Conservation (phyloP, 2,329 filamentous ascomycete species). For the Fusarium pininemorale region DNA sequence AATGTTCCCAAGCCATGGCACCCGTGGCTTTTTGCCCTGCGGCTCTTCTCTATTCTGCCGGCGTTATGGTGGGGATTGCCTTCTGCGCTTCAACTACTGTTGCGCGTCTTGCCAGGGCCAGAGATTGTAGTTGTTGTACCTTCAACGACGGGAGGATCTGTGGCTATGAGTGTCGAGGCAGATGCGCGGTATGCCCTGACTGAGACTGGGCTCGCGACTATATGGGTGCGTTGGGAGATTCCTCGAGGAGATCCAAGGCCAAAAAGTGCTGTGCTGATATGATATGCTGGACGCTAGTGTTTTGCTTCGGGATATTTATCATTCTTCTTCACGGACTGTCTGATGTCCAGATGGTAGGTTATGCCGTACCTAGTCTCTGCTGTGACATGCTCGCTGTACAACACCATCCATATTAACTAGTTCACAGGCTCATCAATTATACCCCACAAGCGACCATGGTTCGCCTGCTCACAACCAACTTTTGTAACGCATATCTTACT, state of each 20-base stretch:
- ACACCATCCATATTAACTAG: slow-evolving; percentile 16
- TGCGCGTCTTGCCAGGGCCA: slow-evolving; percentile 63
- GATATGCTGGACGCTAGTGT: slow-evolving; percentile 60
- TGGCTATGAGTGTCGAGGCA: slow-evolving; percentile 31
- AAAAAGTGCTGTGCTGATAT: slow-evolving; percentile 11
- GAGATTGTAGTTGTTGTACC: slow-evolving; percentile 42
- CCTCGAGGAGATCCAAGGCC: neutral
- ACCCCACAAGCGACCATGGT: slow-evolving; percentile 83
- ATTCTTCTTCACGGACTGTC: slow-evolving; percentile 85
- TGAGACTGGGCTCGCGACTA: slow-evolving; percentile 75
- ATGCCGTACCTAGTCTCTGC: neutral
- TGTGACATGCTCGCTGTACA: neutral
- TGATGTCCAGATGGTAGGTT: slow-evolving; percentile 81
- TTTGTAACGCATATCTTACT: slow-evolving; percentile 78
- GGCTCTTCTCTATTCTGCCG: slow-evolving; percentile 76
- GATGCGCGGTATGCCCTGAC: slow-evolving; percentile 59
- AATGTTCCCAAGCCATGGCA: slow-evolving; percentile 79
- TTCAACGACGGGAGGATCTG: slow-evolving; percentile 36
- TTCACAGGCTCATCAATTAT: slow-evolving; percentile 79
- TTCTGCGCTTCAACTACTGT: slow-evolving; percentile 73
- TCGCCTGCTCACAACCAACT: slow-evolving; percentile 78
- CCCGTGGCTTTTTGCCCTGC: slow-evolving; percentile 74
- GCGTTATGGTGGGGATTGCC: slow-evolving; percentile 77
- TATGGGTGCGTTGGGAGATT: slow-evolving; percentile 68
- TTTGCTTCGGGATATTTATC: slow-evolving; percentile 80